Conservation (phyloP, 169 alveolate species). For the Plasmodium relictum region DNA sequence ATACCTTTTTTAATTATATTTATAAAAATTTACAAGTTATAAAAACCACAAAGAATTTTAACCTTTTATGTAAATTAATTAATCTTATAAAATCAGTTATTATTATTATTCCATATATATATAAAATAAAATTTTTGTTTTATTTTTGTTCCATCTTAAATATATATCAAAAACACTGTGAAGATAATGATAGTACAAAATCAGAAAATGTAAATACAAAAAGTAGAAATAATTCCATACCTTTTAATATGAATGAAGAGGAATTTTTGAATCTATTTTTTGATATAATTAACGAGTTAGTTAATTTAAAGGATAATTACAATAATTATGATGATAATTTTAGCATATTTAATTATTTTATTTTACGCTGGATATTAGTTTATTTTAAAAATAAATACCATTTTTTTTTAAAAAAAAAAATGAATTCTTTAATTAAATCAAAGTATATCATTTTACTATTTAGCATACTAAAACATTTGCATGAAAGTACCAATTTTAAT, state of each 20-base stretch:
- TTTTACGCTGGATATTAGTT: conserved; percentile 69
- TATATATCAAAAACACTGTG: conserved; percentile 50
- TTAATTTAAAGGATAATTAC: conserved; percentile 39
- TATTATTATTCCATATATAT: conserved; percentile 42
- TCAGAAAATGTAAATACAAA: background rate
- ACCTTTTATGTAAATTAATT: conserved; percentile 47
- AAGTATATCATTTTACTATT: conserved; percentile 49
- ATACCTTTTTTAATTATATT: conserved; percentile 48
- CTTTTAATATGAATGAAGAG: conserved; percentile 20
- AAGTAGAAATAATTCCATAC: background rate
- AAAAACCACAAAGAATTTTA: conserved; percentile 52
- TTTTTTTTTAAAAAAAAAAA: conserved; percentile 30
- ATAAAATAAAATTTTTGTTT: conserved; percentile 51
- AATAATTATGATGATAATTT: conserved; percentile 59
- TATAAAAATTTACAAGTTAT: conserved; percentile 58
- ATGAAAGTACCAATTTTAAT: conserved; percentile 18
- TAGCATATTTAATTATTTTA: conserved; percentile 34
- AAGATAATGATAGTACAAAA: background rate
- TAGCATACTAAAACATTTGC: conserved; percentile 22
- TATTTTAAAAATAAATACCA: conserved; percentile 45
- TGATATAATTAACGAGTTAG: conserved; percentile 47
- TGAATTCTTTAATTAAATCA: conserved; percentile 13
- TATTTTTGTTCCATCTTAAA: conserved; percentile 69
- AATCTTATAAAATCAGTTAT: conserved; percentile 34
- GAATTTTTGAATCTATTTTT: conserved; percentile 42